Conservation (phyloP, 805 yeast species). For the Saccharomycopsis javanensis region DNA sequence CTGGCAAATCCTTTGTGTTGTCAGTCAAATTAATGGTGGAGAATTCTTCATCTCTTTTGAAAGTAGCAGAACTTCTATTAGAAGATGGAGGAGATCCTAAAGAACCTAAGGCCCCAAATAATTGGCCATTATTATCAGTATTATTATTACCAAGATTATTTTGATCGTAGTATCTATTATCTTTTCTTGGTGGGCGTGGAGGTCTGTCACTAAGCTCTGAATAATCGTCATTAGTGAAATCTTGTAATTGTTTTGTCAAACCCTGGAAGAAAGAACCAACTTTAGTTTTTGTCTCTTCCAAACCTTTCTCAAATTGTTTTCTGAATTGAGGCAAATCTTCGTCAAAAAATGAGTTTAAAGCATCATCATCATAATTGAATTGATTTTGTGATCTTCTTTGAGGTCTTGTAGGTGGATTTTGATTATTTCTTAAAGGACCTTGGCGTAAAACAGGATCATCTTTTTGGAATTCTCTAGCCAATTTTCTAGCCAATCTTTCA, state of each 20-base stretch:
- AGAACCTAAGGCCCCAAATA: conserved; percentile 20
- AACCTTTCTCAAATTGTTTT: conserved; percentile 59
- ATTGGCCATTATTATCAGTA: conserved; percentile 1
- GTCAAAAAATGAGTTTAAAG: conserved; percentile 42
- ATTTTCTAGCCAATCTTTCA: conserved; percentile 69
- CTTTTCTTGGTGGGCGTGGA: neutral
- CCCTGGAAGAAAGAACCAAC: conserved; percentile 74
- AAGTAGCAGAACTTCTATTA: conserved; percentile 17
- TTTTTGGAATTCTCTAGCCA: conserved; percentile 49
- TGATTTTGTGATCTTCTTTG: neutral
- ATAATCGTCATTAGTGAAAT: conserved; percentile 31
- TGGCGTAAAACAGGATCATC: conserved; percentile 19
- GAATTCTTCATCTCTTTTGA: conserved; percentile 11
- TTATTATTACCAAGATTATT: neutral
- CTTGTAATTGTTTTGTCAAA: conserved; percentile 40
- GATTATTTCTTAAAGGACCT: conserved; percentile 1
- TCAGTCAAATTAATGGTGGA: conserved; percentile 13
- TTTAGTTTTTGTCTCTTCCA: conserved; percentile 70
- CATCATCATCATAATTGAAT: conserved; percentile 10
- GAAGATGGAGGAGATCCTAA: conserved; percentile 19
- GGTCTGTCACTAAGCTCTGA: conserved; percentile 8
- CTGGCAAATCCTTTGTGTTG: conserved; percentile 17
- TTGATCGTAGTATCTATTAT: conserved; percentile 7
- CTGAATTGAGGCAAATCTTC: conserved; percentile 50
- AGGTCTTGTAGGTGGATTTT: conserved; percentile 8